Evolutionary conservation across 768 basidiomycete genomes (phyloP), one percentile per base, ranked within the genome.

Genomic region (Suillus ampliporus): DNA sequence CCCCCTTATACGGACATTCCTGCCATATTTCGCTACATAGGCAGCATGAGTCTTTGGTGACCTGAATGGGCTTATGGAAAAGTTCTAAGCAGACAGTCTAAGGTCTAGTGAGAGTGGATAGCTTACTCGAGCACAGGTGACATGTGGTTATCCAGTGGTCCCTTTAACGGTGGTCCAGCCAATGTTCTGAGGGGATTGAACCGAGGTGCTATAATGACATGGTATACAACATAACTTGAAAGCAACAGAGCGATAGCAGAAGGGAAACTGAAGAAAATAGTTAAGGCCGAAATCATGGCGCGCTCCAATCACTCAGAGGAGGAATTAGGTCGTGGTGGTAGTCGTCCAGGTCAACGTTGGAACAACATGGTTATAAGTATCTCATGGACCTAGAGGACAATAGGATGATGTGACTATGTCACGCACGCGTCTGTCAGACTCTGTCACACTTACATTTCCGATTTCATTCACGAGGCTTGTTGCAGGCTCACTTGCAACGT

Each of bases 1-100:
- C 4, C 91, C 92, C 51, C 85, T 82, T 57, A 94, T 82, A 41
- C 88, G 85, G 46, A 93, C 81, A 54, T 84, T 88, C 61, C 89
- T 82, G 4, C 92, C 92, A 69, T 89, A 91, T 58, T 80, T 79
- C 63, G 82, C 71, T 9, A 85, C 81, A 58, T 84, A 84, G 11
- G 72, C 67, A 47, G 88, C 84, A 64, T 91, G 84, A 1, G 80
- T 81, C 64, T 68, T 78, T 9, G 83, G 82, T 5, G 89, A 90
- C 14, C 78, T 74, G 31, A 76, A 76, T 19, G 83, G 86, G 69
- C 86, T 90, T 71, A n/a, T 46, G n/a, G 44, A 21, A 26, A 13
- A 41, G 7, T 41, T 35, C 60, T 37, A 60, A 51, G 8, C 35
- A 54, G 21, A 17, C n/a, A n/a, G n/a, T n/a, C n/a, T n/a, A 9